Evolutionary conservation across 208 protist species (phyloP).

Genomic region (Endotrypanum monterogeii): DNA sequence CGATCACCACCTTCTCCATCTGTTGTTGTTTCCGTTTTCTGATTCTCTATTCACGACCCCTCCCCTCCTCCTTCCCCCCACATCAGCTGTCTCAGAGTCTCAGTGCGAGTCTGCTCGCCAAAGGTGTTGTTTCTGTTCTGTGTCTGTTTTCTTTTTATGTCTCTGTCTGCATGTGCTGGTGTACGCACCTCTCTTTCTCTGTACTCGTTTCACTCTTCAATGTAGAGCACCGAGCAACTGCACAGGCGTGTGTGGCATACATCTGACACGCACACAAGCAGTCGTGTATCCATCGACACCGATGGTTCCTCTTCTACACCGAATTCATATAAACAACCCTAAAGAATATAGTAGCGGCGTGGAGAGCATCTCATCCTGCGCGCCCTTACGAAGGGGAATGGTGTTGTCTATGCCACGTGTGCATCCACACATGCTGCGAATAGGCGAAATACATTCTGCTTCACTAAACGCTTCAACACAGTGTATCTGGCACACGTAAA

Average conservation of each 20-base stretch:
- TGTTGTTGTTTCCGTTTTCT: no score
- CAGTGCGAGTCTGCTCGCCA: neutral
- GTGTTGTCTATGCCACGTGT: neutral
- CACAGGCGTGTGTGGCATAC: neutral
- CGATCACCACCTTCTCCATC: no score
- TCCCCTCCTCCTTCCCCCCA: neutral
- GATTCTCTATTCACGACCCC: neutral
- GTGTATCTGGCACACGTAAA: neutral
- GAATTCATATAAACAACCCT: neutral
- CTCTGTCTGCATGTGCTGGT: slow-evolving; percentile 1
- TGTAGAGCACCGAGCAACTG: neutral
- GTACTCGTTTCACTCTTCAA: neutral
- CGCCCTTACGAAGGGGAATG: neutral
- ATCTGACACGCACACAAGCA: neutral
- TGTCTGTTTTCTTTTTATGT: neutral
- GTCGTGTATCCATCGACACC: neutral
- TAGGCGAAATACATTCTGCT: neutral
- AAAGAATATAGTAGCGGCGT: neutral
- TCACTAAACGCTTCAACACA: neutral
- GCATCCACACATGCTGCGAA: neutral
- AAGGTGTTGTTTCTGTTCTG: neutral
- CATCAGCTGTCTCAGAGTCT: no score
- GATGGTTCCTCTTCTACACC: neutral
- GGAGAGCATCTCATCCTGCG: no score
- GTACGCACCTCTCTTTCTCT: neutral